Evolutionary conservation across 2,329 filamentous ascomycete genomes (phyloP).

Genomic region (Emydomyces testavorans): DNA sequence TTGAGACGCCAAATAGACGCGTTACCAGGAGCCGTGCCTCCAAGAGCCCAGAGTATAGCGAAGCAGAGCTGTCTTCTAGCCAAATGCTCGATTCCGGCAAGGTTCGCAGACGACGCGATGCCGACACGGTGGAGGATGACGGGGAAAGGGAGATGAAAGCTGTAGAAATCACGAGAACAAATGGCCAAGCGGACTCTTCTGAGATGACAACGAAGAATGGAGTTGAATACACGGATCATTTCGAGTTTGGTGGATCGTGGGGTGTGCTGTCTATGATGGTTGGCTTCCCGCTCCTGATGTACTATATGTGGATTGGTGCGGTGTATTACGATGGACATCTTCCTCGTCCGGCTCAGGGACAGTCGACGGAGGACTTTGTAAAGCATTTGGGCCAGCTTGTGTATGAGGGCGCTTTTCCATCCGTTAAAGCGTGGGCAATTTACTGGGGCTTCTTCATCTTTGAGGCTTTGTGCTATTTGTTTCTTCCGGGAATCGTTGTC

Average conservation of each 20-base stretch:
- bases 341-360: conserved; percentile 53
- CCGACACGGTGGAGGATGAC: conserved; percentile 18
- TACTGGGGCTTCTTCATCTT: conserved; percentile 92
- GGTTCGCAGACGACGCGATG: conserved; percentile 20
- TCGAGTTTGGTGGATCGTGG: conserved; percentile 79
- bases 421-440: conserved; percentile 71
- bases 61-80: not conserved
- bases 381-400: conserved; percentile 59
- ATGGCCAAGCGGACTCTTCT: conserved; percentile 11
- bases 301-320: conserved; percentile 97
- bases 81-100: conserved; percentile 22
- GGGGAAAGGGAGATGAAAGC: conserved; percentile 21
- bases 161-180: conserved; percentile 16
- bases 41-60: conserved; percentile 21
- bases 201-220: conserved; percentile 20
- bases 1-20: conserved; percentile 41
- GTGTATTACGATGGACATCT: conserved; percentile 82
- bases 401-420: conserved; percentile 76
- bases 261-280: conserved; percentile 80
- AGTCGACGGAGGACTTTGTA: conserved; percentile 61
- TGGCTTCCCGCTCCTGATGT: conserved; percentile 89
- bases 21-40: conserved; percentile 35
- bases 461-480: conserved; percentile 70
- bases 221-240: conserved; percentile 41
- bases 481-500: conserved; percentile 74